These are phyloP conservation scores for Cladosporium sp. DNA, from an alignment of 2,329 filamentous ascomycete genomes.

Conservation along the genomic window DNA sequence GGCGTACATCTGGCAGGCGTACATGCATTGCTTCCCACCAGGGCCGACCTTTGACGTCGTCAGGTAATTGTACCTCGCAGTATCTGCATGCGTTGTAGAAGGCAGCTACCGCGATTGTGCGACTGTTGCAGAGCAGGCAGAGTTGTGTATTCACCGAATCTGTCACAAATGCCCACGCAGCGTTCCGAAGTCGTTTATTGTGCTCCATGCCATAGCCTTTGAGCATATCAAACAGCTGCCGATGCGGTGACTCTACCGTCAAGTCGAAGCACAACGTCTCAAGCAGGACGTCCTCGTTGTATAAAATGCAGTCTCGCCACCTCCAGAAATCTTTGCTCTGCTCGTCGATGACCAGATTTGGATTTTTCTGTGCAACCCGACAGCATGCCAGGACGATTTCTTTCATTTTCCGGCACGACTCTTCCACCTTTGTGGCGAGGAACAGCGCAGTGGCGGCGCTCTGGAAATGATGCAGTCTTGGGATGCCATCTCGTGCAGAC, in stretches of 20 bases:
- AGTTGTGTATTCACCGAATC: conserved; percentile 82
- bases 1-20: conserved; percentile 63
- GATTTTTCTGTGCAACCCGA: conserved; percentile 90
- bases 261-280: conserved; percentile 92
- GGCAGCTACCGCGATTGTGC: conserved; percentile 77
- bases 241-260: conserved; percentile 83
- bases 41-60: conserved; percentile 68
- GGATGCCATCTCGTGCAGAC: conserved; percentile 58
- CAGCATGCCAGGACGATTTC: conserved; percentile 92
- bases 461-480: conserved; percentile 78
- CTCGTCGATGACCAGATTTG: conserved; percentile 85
- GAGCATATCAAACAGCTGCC: conserved; percentile 76
- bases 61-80: conserved; percentile 65
- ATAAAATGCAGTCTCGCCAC: conserved; percentile 90
- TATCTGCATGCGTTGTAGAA: conserved; percentile 83
- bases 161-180: conserved; percentile 90
- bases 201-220: conserved; percentile 69
- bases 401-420: conserved; percentile 93
- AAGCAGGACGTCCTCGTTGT: conserved; percentile 87
- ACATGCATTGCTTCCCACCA: conserved; percentile 86
- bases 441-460: conserved; percentile 89
- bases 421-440: conserved; percentile 93
- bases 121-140: conserved; percentile 73
- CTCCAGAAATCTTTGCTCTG: conserved; percentile 98
- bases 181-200: conserved; percentile 77